Evolutionary conservation across 495 filamentous ascomycete species (phyloP).

Genomic region (Xylaria telfairii): DNA sequence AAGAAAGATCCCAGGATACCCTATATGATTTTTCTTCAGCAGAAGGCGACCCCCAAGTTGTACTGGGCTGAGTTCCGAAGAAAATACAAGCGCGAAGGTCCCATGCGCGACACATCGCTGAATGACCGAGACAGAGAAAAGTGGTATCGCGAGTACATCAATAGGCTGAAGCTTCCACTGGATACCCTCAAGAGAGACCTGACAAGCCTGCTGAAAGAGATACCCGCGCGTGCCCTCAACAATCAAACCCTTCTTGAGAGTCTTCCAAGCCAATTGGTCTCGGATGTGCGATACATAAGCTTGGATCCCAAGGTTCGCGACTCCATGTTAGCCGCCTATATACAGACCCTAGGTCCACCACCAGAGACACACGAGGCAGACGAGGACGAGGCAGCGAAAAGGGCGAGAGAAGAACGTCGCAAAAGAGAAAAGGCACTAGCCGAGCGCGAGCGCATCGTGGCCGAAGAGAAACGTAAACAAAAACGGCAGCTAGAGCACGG

Average conservation of each 20-base stretch:
- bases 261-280: conserved; percentile 71
- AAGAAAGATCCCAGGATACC: conserved; percentile 85
- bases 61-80: conserved; percentile 97
- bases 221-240: conserved; percentile 70
- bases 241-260: conserved; percentile 64
- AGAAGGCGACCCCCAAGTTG: conserved; percentile 82
- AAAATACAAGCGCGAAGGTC: conserved; percentile 80
- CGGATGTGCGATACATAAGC: conserved; percentile 83
- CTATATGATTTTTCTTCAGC: conserved; percentile 82
- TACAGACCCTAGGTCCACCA: conserved; percentile 72
- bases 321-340: conserved; percentile 75
- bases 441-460: conserved; percentile 74
- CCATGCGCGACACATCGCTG: conserved; percentile 79
- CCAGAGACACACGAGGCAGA: conserved; percentile 61
- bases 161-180: conserved; percentile 74
- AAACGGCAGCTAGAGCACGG: conserved; percentile 69
- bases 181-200: conserved; percentile 80
- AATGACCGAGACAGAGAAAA: conserved; percentile 90
- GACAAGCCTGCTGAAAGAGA: conserved; percentile 72
- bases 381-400: conserved; percentile 65
- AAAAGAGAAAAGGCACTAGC: conserved; percentile 76
- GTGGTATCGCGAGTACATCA: conserved; percentile 86
- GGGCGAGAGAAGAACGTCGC: conserved; percentile 66
- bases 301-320: conserved; percentile 72
- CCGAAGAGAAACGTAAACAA: conserved; percentile 74